phyloP scores from a whole-genome alignment of 345 rosid species.

The Mangifera indica region DNA sequence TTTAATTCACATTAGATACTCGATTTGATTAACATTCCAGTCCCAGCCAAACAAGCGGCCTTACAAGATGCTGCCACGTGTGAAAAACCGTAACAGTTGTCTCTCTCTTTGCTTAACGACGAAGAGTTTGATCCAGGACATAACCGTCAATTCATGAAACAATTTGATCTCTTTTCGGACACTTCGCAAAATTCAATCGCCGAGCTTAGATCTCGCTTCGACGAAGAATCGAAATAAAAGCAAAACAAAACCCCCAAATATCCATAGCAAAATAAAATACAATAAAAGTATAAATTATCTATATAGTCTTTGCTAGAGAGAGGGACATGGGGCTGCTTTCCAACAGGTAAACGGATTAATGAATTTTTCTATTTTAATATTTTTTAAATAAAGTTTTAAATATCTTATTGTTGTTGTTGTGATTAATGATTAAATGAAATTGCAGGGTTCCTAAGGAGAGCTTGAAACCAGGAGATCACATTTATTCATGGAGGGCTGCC shows the following conservation, averaged over 20 bases:
- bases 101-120: neutral
- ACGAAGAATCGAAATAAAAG: neutral
- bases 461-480: conserved; percentile 87
- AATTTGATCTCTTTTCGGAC: neutral
- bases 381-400: neutral
- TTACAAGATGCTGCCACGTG: neutral
- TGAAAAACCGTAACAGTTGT: neutral
- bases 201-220: neutral
- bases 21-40: too few relatives aligned
- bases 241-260: neutral
- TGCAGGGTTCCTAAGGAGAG: conserved; percentile 49
- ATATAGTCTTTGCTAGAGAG: neutral
- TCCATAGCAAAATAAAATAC: neutral
- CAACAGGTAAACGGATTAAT: conserved; percentile 51
- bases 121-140: neutral
- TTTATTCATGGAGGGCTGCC: conserved; percentile 91
- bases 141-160: conserved; percentile 1
- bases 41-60: neutral
- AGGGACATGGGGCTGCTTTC: conserved; percentile 80
- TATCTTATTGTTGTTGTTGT: neutral
- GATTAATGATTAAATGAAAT: neutral
- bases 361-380: neutral
- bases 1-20: too few relatives aligned
- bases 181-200: neutral
- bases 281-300: neutral